phyloP scores from a whole-genome alignment of 805 yeast species.

The Wickerhamiella lipophila region DNA sequence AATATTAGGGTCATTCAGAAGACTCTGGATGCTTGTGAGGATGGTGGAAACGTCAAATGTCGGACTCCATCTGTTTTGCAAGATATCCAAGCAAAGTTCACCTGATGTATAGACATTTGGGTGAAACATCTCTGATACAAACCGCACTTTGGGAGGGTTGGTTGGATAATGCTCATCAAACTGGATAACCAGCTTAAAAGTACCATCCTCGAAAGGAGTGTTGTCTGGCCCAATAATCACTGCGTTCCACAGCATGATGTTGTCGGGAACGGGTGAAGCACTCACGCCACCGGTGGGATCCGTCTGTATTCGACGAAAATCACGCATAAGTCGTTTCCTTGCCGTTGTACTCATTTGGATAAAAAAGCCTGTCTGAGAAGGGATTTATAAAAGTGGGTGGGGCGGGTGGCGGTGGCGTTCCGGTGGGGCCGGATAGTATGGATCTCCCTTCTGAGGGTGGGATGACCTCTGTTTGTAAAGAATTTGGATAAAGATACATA shows the following conservation, averaged over 20 bases:
- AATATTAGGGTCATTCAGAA: conserved; percentile 91
- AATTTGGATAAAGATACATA: too few species aligned
- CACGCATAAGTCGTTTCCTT: conserved; percentile 97
- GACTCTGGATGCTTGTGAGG: conserved; percentile 72
- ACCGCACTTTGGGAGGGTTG: conserved; percentile 88
- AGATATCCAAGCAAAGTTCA: conserved; percentile 86
- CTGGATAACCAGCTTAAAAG: conserved; percentile 71
- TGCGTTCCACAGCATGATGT: conserved; percentile 97
- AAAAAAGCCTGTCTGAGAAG: not conserved
- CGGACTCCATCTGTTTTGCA: conserved; percentile 97
- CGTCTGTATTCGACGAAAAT: conserved; percentile 94
- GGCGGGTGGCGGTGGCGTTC: not conserved
- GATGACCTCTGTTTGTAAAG: too few species aligned
- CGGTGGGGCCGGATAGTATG: not conserved
- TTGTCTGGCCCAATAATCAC: conserved; percentile 96
- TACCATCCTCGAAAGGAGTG: conserved; percentile 97
- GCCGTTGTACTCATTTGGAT: conserved; percentile 89
- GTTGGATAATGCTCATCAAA: conserved; percentile 97
- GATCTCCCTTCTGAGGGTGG: too few species aligned
- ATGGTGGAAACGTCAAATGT: conserved; percentile 96
- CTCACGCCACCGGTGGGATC: conserved; percentile 98
- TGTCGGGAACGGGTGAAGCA: conserved; percentile 93
- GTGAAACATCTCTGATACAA: conserved; percentile 89
- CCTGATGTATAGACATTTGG: conserved; percentile 96
- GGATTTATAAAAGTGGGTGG: not conserved